Conservation (phyloP, 441 rosid genomes). For the Macaranga tanarius region DNA sequence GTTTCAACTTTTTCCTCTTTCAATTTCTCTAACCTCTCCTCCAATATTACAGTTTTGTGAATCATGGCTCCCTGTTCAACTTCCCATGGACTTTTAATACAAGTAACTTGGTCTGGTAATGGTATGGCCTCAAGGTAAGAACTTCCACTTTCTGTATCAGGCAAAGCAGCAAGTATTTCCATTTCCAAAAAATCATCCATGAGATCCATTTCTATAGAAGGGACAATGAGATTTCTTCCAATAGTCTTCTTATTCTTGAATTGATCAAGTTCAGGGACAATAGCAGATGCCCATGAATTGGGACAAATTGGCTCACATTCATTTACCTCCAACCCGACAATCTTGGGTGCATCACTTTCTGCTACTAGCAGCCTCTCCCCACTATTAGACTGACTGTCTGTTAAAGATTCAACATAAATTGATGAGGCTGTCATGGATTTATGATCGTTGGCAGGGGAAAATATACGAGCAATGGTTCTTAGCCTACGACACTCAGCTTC, state of each 20-base stretch:
- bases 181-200: slow-evolving; percentile 98
- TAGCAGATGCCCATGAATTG: slow-evolving; percentile 35
- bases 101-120: slow-evolving; percentile 31
- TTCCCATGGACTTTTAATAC: slow-evolving; percentile 35
- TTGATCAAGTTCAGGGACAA: slow-evolving; percentile 32
- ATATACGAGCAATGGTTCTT: slow-evolving; percentile 52
- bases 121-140: slow-evolving; percentile 32
- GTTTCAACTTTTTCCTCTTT: slow-evolving; percentile 58
- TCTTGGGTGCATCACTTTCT: slow-evolving; percentile 45
- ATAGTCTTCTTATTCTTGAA: slow-evolving; percentile 34
- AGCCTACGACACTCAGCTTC: slow-evolving; percentile 80
- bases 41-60: slow-evolving; percentile 53
- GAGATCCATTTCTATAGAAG: slow-evolving; percentile 57
- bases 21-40: slow-evolving; percentile 54
- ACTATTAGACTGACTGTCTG: slow-evolving; percentile 66
- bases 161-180: slow-evolving; percentile 77
- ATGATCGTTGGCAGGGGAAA: slow-evolving; percentile 30
- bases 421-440: slow-evolving; percentile 45
- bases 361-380: slow-evolving; percentile 48
- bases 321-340: slow-evolving; percentile 24
- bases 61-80: slow-evolving; percentile 49
- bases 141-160: slow-evolving; percentile 43
- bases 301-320: slow-evolving; percentile 34
- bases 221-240: slow-evolving; percentile 42
- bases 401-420: slow-evolving; percentile 46